Percentiles rank a stretch among this genome's conserved stretches.
Evolutionary conservation across 2,329 filamentous ascomycete genomes (phyloP).

Genomic region (Ascomycota sp.): DNA sequence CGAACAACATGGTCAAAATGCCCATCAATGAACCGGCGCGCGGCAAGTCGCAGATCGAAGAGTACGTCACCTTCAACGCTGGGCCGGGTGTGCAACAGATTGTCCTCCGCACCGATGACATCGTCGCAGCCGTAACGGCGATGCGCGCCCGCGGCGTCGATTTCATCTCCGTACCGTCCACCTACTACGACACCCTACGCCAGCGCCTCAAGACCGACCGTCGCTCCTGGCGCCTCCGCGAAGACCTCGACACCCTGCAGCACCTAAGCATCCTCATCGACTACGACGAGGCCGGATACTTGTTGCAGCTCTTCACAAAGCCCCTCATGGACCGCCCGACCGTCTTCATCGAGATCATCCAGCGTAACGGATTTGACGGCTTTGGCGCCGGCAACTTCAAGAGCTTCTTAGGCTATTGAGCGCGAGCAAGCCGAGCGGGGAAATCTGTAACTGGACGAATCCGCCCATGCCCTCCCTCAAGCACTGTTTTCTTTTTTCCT

Average conservation of each 20-base stretch:
- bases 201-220: slow-evolving; percentile 45
- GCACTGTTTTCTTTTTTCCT: no score
- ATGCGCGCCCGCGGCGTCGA: slow-evolving; percentile 75
- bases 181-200: slow-evolving; percentile 67
- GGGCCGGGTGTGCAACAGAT: slow-evolving; percentile 89
- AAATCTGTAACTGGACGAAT: slow-evolving; percentile 58
- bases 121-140: slow-evolving; percentile 55
- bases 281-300: slow-evolving; percentile 81
- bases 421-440: slow-evolving; percentile 73
- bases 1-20: slow-evolving; percentile 83
- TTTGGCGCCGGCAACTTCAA: slow-evolving; percentile 95
- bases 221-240: slow-evolving; percentile 43
- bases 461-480: no score
- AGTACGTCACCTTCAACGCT: slow-evolving; percentile 77
- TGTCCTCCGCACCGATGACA: slow-evolving; percentile 63
- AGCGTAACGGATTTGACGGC: slow-evolving; percentile 73
- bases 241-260: slow-evolving; percentile 62
- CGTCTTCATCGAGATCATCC: slow-evolving; percentile 92
- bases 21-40: slow-evolving; percentile 90
- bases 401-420: slow-evolving; percentile 88
- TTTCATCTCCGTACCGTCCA: slow-evolving; percentile 75
- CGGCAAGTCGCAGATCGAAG: slow-evolving; percentile 87
- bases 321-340: slow-evolving; percentile 87
- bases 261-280: slow-evolving; percentile 77
- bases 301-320: slow-evolving; percentile 61